These are phyloP conservation scores for Leptodermis oblonga DNA, from an alignment of 257 asterid genomes.

Conservation along the genomic window DNA sequence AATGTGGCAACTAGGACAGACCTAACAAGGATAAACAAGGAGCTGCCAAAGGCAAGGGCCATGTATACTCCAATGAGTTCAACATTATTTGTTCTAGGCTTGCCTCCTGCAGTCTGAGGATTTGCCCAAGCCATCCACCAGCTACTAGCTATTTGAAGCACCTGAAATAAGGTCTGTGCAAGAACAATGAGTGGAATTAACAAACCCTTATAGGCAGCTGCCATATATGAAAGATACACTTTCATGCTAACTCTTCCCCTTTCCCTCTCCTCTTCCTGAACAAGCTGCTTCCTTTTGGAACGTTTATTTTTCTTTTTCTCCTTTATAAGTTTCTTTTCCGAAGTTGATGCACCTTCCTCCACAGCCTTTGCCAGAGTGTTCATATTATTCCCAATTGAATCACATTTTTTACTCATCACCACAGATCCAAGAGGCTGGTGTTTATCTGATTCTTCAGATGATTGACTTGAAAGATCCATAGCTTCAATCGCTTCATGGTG, in stretches of 20 bases:
- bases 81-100: constrained; percentile 66
- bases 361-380: constrained; percentile 50
- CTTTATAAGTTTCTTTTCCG: constrained; percentile 71
- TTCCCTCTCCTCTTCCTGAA: constrained; percentile 98
- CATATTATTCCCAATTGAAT: constrained; percentile 50
- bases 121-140: constrained; percentile 99
- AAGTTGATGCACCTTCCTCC: constrained; percentile 58
- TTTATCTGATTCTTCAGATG: constrained; percentile 57
- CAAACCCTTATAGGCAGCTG: constrained; percentile 92
- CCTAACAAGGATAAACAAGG: constrained; percentile 85
- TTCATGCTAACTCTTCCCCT: constrained; percentile 96
- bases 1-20: constrained; percentile 95
- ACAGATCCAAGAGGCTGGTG: constrained; percentile 48
- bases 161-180: constrained; percentile 90
- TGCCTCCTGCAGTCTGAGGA: constrained; percentile 87
- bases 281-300: constrained; percentile 84
- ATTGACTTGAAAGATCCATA: constrained; percentile 67
- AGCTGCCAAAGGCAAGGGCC: constrained; percentile 98
- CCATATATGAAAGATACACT: constrained; percentile 87
- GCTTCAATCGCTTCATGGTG: constrained; percentile 98
- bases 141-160: constrained; percentile 95
- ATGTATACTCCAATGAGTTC: constrained; percentile 79
- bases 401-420: constrained; percentile 46
- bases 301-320: constrained; percentile 92
- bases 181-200: constrained; percentile 78